Evolutionary conservation across 2,329 filamentous ascomycete species (phyloP), one percentile per base, ranked within the genome.

Genomic region (Botrytis fragariae): DNA sequence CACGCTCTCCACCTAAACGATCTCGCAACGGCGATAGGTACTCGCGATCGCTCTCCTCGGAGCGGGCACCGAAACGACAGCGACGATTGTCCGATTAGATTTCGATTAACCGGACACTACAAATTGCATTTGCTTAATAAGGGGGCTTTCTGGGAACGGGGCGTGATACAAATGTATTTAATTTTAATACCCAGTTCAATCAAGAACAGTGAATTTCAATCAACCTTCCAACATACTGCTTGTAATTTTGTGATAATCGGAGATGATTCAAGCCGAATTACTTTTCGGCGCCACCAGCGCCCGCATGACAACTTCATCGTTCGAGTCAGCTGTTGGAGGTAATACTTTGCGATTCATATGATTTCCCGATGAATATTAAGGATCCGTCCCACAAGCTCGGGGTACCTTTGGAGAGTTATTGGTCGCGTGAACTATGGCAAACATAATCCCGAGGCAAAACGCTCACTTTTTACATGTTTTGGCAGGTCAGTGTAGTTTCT

Each of bases 1-100:
- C 78, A 39, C 37, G 74, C 37, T 75, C 78, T 14, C 76, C 77
- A 37, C 75, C 76, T 20, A 57, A 57, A 57, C 72, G 76, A 29
- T 32, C 51, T 29, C 51, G 51, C 51, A 29, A 29, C n/a, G 51
- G 51, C 6, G 51, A 57, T 32, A 57, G 51, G 18, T 57, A 57
- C 51, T 57, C 51, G 14, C 51, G 51, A 57, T 57, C 51, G 14
- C 51, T 57, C 14, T 57, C 51, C n/a, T 57, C 51, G 3, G 51
- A 57, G 51, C 51, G 51, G n/a, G 51, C 51, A 57, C 51, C 51
- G 3, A 57, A 57, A 57, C 51, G 51, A 29, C 51, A 57, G 16
- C 51, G 51, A 57, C 51, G 51, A 57, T 57, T 57, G 51, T 57
- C 51, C 3, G 51, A 57, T 57, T 57, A 57, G 16, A 57, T 57